Conservation (phyloP, 2,329 filamentous ascomycete genomes). For the Daldinia sp. region DNA sequence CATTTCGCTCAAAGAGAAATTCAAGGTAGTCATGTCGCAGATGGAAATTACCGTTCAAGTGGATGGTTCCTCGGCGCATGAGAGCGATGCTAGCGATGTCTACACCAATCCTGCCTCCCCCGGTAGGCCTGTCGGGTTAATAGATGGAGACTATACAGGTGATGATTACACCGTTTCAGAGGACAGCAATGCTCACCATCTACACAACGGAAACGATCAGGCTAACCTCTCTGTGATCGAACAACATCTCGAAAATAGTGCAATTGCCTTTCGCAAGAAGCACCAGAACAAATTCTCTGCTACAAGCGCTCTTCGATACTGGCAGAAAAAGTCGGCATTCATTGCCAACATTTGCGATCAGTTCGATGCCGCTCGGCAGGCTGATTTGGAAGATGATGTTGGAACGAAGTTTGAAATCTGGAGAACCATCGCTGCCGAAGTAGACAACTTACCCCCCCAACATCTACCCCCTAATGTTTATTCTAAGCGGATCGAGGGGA, state of each 20-base stretch:
- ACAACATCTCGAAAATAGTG: conserved; percentile 44
- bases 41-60: conserved; percentile 80
- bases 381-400: conserved; percentile 43
- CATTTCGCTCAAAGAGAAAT: conserved; percentile 73
- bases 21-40: conserved; percentile 73
- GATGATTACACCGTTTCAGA: conserved; percentile 12
- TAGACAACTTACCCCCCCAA: conserved; percentile 40
- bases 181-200: conserved; percentile 8
- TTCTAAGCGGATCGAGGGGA: conserved; percentile 50
- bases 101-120: conserved; percentile 44
- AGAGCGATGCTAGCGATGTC: conserved; percentile 50
- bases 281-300: conserved; percentile 46
- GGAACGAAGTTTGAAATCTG: conserved; percentile 46
- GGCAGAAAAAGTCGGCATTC: conserved; percentile 47
- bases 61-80: conserved; percentile 46
- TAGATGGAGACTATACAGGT: conserved; percentile 38
- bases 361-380: conserved; percentile 45
- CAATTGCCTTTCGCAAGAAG: conserved; percentile 46
- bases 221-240: conserved; percentile 39
- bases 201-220: conserved; percentile 30
- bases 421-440: conserved; percentile 45
- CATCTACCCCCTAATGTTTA: conserved; percentile 47
- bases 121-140: conserved; percentile 32
- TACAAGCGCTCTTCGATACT: conserved; percentile 45
- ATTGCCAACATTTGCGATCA: conserved; percentile 43